A percentile compares a stretch with the other conserved stretches of the same genome.
These are phyloP conservation scores for Flaveria floridana DNA, from an alignment of 140 eudicot genomes.

Conservation along the genomic window DNA sequence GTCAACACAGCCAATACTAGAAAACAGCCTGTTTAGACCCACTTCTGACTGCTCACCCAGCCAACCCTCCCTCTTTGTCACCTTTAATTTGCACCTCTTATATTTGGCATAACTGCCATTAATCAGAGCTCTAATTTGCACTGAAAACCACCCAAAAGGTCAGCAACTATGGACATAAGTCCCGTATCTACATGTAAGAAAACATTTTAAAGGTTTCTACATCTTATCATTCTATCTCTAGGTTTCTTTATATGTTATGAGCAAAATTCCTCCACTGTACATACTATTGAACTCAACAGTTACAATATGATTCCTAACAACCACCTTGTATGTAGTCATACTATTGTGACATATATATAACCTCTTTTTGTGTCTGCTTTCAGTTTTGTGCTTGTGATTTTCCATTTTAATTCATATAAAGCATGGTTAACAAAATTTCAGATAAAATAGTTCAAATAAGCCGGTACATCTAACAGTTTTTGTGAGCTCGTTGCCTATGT, in stretches of 20 bases:
- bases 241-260: neutral
- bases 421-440: neutral
- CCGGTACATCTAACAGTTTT: slow-evolving; percentile 10
- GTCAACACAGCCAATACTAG: neutral
- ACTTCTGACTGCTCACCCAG: neutral
- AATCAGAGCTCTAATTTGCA: neutral
- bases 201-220: neutral
- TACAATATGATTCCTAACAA: too few relatives aligned
- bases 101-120: neutral
- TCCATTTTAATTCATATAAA: neutral
- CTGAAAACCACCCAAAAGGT: neutral
- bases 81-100: neutral
- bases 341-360: neutral
- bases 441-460: slow-evolving; percentile 13
- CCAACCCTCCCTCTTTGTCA: neutral
- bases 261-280: neutral
- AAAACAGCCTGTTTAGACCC: neutral
- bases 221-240: neutral
- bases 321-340: neutral
- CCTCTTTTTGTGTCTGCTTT: neutral
- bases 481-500: neutral
- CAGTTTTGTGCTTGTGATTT: neutral
- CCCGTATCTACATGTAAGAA: neutral
- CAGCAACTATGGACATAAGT: neutral
- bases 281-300: too few relatives aligned